Percentiles rank a stretch among this genome's conserved stretches.
Evolutionary conservation across 108 stramenopile species (phyloP).

Genomic region (Pinguiococcus pyrenoidosus): DNA sequence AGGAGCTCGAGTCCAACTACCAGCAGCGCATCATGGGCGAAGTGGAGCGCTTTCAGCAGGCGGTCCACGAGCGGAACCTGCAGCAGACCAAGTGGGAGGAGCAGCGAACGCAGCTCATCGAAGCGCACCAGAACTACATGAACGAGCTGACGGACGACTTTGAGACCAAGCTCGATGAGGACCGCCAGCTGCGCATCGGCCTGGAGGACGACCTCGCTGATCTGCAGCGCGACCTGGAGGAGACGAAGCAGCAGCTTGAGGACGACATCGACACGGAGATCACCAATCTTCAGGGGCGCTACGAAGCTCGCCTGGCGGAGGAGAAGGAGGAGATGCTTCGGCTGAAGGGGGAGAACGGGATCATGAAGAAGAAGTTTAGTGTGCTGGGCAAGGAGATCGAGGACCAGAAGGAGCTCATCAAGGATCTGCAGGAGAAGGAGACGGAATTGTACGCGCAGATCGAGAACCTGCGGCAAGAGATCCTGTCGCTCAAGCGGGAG

Average conservation of each 20-base stretch:
- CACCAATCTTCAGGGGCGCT: constrained; percentile 27
- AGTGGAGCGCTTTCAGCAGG: constrained; percentile 36
- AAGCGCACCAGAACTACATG: constrained; percentile 31
- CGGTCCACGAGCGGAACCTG: constrained; percentile 12
- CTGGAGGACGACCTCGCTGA: constrained; percentile 25
- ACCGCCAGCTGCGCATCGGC: constrained; percentile 21
- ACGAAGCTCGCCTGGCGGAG: constrained; percentile 33
- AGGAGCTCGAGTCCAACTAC: constrained; percentile 38
- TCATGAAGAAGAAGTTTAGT: constrained; percentile 48
- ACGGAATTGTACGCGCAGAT: constrained; percentile 23
- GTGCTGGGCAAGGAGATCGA: constrained; percentile 43
- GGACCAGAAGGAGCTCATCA: constrained; percentile 42
- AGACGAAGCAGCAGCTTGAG: constrained; percentile 38
- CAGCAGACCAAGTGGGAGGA: constrained; percentile 36
- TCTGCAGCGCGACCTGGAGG: constrained; percentile 29
- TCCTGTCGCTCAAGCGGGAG: constrained; percentile 29
- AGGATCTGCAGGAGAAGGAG: constrained; percentile 29
- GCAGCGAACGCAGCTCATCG: constrained; percentile 23
- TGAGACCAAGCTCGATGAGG: constrained; percentile 40
- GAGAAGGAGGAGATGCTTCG: constrained; percentile 40
- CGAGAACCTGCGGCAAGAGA: constrained; percentile 26
- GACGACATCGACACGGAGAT: constrained; percentile 53
- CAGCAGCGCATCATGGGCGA: constrained; percentile 46
- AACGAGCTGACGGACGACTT: constrained; percentile 33
- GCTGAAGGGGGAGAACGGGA: constrained; percentile 45